Base-by-base conservation (phyloP, 139 green algal species). In the Tetradesmus obliquus region DNA sequence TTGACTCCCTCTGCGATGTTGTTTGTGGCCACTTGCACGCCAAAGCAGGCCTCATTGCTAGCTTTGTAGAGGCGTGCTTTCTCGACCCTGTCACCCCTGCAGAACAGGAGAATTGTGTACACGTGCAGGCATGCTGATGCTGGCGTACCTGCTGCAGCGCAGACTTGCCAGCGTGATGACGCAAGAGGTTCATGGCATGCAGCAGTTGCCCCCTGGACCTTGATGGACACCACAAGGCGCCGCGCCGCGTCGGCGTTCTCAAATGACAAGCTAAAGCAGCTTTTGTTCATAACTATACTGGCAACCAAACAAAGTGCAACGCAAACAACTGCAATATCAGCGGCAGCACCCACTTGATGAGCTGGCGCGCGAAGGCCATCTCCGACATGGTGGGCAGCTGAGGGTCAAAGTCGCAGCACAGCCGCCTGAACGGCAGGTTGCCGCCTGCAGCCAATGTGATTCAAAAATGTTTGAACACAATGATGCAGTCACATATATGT, bases 1-100 rank as follows among this genome's bases (percentile, higher is more conserved):
- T 82, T 80, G 3, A 98, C 87, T 24, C 96, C 96, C 93, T 98
- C 97, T 0, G 89, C 91, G 58, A 98, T 98, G 15, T 92, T 91
- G 55, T 98, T 98, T 79, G 95, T 98, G 5, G 97, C 97, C 4
- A 99, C 86, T 79, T 96, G 95, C 6, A 96, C 91, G 8, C 96
- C 96, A 84, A 95, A 97, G 79, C 87, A 93, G 1, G 88, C 0
- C 87, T 97, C 95, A 22, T 94, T 93, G n/a, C 17, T 20, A 13
- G 92, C 94, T 10, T 92, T 88, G 8, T 91, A 82, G 53, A 98
- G 89, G 1, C 95, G 93, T 0, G 95, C 93, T 0, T 85, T 86
- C 91, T 98, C 95, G 3, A 94, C 90, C 0, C 74, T 80, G 91
- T 97, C 93, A 45, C 94, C 93, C 91, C 91, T 92, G 85, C n/a